These are phyloP conservation scores for Alternaria novae-zelandiae DNA, from an alignment of 2,329 filamentous ascomycete genomes.

Conservation along the genomic window DNA sequence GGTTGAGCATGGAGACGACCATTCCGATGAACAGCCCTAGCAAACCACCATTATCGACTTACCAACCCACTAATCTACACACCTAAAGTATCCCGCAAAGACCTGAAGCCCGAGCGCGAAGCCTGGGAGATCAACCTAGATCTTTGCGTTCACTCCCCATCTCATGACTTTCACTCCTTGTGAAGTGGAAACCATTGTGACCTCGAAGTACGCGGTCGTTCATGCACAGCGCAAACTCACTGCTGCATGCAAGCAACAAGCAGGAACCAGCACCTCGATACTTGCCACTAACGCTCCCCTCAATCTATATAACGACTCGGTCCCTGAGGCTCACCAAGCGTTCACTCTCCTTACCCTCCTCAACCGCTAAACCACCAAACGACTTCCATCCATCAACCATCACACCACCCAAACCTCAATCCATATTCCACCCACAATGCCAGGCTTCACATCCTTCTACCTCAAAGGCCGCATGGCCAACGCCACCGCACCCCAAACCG, in stretches of 20 bases:
- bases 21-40: neutral
- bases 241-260: neutral
- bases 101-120: neutral
- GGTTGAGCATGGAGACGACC: neutral
- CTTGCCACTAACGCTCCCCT: neutral
- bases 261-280: neutral
- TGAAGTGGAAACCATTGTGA: neutral
- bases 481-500: neutral
- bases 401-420: neutral
- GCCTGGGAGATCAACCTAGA: neutral
- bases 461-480: neutral
- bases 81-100: neutral
- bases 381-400: neutral
- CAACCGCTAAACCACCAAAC: neutral
- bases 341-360: neutral
- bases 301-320: neutral
- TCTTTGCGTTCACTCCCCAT: neutral
- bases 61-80: neutral
- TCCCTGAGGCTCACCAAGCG: neutral
- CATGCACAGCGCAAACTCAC: neutral
- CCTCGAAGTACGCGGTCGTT: neutral
- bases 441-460: conserved; percentile 5
- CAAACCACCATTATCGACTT: neutral
- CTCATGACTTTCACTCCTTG: neutral
- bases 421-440: neutral